These are phyloP conservation scores for Penicillium fimorum DNA, from an alignment of 495 filamentous ascomycete genomes.

Conservation along the genomic window DNA sequence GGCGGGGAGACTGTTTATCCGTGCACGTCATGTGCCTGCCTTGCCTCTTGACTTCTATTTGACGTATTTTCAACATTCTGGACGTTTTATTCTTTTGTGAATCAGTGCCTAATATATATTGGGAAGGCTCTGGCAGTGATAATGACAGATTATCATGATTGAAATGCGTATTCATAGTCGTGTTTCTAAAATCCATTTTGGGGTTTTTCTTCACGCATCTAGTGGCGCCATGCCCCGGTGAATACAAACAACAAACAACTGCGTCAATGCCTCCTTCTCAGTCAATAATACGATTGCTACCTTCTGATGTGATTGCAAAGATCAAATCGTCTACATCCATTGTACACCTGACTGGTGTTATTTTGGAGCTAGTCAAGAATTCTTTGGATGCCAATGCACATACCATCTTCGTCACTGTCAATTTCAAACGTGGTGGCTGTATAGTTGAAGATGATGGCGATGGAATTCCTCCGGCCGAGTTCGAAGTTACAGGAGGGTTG, in stretches of 20 bases:
- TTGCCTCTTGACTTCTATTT: conserved; percentile 16
- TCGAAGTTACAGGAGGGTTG: conserved; percentile 66
- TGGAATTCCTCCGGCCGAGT: conserved; percentile 74
- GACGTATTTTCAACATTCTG: not conserved
- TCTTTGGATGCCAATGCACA: conserved; percentile 77
- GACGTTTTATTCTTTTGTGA: not conserved
- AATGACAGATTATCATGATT: not conserved
- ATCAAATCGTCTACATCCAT: conserved; percentile 83
- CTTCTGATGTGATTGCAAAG: conserved; percentile 73
- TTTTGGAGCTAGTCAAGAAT: conserved; percentile 78
- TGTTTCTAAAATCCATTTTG: not conserved
- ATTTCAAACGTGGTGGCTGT: conserved; percentile 76
- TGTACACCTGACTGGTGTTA: conserved; percentile 68
- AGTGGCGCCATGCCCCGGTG: conserved; percentile 2
- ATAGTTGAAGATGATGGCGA: conserved; percentile 83
- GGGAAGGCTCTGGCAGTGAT: not conserved
- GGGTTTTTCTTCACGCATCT: no score
- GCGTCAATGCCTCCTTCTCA: conserved; percentile 23
- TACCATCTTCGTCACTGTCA: conserved; percentile 68
- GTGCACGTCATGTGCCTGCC: conserved; percentile 29
- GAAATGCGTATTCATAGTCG: not conserved
- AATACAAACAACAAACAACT: not conserved
- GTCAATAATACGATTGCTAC: conserved; percentile 63
- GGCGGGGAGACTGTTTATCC: conserved; percentile 33
- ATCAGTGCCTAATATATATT: not conserved